Base-by-base conservation (phyloP, 306 rosid genomes). In the Fragaria ananassa region DNA sequence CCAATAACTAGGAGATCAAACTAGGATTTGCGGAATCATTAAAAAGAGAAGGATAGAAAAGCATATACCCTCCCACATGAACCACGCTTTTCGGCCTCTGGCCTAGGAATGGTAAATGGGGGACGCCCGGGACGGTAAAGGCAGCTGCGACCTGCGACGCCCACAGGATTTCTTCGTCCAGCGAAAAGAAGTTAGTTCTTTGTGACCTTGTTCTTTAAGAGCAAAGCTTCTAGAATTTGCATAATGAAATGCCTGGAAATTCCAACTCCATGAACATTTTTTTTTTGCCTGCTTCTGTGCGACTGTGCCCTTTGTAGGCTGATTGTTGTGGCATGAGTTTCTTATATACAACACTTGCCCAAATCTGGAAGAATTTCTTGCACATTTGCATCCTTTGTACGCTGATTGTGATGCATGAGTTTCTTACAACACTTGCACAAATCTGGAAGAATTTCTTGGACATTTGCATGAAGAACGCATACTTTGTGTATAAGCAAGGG, bases 1-100 rank as follows among this genome's bases (percentile, higher is more conserved):
- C 87, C 81, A 74, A 80, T 85, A 65, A 88, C 83, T 85, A 84
- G 75, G 44, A 79, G 67, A 86, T 77, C 74, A 79, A 71, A 68
- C 68, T 25, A 70, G 75, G 79, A 82, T 83, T 85, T 76, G 65
- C 74, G 74, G 79, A 81, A 68, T 82, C 86, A 78, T 77, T 64
- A 25, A 77, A n/a, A n/a, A 79, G 77, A 80, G 86, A 85, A 87
- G 71, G 83, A 45, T 21, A 25, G 23, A 44, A 39, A 54, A 14
- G 23, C 25, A 5, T 7, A 14, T 11, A 5, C 46, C 57, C 77
- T 15, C 45, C 15, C 13, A 9, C 9, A 35, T 9, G 0, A 39
- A 39, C 70, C 29, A 37, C 21, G 11, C 3, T 66, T 66, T 4
- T 37, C 50, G 27, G 47, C 25, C 45, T 66, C 27, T 56, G 62